phyloP scores from a whole-genome alignment of 2,329 filamentous ascomycete species.

The Ustilaginoidea virens region DNA sequence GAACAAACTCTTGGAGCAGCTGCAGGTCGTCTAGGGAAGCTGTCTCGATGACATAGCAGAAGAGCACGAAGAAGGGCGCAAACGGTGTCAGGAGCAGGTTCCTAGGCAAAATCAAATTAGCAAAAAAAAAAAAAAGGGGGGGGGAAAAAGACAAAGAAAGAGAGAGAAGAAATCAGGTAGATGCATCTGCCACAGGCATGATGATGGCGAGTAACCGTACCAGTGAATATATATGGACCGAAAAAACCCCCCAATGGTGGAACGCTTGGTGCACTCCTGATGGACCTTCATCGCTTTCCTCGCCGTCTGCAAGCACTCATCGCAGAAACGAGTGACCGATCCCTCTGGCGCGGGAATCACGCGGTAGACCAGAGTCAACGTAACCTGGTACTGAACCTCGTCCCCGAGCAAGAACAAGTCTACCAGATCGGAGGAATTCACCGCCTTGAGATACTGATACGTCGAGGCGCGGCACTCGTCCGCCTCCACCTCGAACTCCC shows the following conservation, averaged over 20 bases:
- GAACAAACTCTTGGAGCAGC: constrained; percentile 39
- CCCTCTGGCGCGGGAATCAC: constrained; percentile 31
- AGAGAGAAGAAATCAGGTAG: constrained; percentile 40
- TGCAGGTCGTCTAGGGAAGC: constrained; percentile 35
- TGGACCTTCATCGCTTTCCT: constrained; percentile 32
- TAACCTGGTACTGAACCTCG: constrained; percentile 30
- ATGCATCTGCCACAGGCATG: constrained; percentile 25
- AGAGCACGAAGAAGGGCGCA: constrained; percentile 43
- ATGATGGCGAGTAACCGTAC: constrained; percentile 16
- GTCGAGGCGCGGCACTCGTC: constrained; percentile 19
- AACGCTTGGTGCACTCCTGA: constrained; percentile 26
- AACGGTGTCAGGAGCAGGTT: constrained; percentile 41
- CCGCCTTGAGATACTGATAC: constrained; percentile 19
- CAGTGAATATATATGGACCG: constrained; percentile 36
- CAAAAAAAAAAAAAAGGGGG: not conserved
- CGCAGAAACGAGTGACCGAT: constrained; percentile 27
- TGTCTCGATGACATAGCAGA: constrained; percentile 41
- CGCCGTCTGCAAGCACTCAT: constrained; percentile 33
- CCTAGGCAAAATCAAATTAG: constrained; percentile 13
- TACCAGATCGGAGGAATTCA: constrained; percentile 24
- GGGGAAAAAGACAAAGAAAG: constrained; percentile 42
- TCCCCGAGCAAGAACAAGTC: constrained; percentile 30
- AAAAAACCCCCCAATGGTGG: constrained; percentile 23
- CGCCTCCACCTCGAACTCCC: constrained; percentile 19
- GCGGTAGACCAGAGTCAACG: constrained; percentile 35